phyloP scores from a whole-genome alignment of 2,329 filamentous ascomycete species.

The Pyricularia pennisetigena region DNA sequence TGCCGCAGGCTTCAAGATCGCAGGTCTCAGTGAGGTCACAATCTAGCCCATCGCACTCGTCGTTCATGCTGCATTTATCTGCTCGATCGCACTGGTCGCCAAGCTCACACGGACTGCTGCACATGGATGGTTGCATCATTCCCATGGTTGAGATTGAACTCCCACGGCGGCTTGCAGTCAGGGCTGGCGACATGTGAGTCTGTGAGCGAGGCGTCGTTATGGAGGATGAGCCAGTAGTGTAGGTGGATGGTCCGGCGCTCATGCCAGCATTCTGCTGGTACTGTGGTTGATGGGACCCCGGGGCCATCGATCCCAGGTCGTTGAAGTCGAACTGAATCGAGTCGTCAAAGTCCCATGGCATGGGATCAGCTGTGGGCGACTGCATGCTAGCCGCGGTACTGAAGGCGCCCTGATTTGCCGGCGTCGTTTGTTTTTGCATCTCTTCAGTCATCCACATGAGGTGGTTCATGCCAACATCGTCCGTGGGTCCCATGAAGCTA shows the following conservation, averaged over 20 bases:
- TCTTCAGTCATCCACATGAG: neutral
- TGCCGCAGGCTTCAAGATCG: slow-evolving; percentile 6
- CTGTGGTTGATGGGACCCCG: neutral
- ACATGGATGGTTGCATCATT: neutral
- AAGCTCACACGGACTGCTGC: neutral
- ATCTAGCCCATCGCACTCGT: neutral
- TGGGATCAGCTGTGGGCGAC: neutral
- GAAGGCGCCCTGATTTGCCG: neutral
- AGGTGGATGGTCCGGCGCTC: neutral
- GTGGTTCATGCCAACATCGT: neutral
- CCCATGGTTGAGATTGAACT: neutral
- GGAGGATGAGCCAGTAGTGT: neutral
- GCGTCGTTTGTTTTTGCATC: neutral
- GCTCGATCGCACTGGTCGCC: neutral
- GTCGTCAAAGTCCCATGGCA: neutral
- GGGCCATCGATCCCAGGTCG: neutral
- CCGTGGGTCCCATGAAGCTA: neutral
- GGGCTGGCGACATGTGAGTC: neutral
- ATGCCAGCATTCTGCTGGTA: neutral
- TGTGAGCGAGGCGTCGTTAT: neutral
- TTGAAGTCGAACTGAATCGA: neutral
- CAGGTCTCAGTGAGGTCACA: neutral
- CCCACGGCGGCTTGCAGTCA: neutral
- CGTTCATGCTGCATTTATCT: neutral
- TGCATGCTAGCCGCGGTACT: neutral